A percentile compares a stretch with the other conserved stretches of the same genome.
These are phyloP conservation scores for Aspergillus biplanus DNA, from an alignment of 495 filamentous ascomycete species.

Conservation along the genomic window DNA sequence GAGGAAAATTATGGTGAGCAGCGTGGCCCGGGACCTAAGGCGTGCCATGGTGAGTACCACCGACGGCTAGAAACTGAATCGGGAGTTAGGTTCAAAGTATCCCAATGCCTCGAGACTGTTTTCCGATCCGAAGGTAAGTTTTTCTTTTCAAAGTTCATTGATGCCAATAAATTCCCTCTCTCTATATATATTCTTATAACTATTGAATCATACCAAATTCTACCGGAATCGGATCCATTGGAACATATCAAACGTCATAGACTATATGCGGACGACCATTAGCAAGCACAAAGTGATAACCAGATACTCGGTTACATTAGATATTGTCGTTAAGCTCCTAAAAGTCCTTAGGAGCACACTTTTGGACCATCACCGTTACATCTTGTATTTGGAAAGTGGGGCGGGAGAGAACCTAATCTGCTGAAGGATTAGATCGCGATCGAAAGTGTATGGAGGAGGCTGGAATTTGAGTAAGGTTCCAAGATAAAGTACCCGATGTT, in stretches of 20 bases:
- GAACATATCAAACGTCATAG: neutral
- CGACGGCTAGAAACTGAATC: neutral
- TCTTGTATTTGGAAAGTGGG: neutral
- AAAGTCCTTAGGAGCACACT: neutral
- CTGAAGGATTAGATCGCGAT: neutral
- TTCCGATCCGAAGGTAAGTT: neutral
- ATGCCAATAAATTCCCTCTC: too few species aligned
- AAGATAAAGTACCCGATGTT: neutral
- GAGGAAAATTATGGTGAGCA: slow-evolving; percentile 1
- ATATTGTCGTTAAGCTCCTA: neutral
- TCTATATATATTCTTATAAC: neutral
- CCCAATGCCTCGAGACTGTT: neutral
- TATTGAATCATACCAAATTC: neutral
- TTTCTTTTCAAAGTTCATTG: neutral
- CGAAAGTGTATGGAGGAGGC: neutral
- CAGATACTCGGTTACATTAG: neutral
- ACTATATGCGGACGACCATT: neutral
- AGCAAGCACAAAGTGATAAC: neutral
- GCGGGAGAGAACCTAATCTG: slow-evolving; percentile 3
- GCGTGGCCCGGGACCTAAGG: neutral
- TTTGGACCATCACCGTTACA: neutral
- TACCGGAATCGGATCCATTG: neutral
- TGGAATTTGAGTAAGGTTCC: neutral
- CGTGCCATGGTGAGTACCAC: neutral
- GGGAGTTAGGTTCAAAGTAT: neutral